Evolutionary conservation across 768 basidiomycete species (phyloP).

Genomic region (Agaricus subrufescens): DNA sequence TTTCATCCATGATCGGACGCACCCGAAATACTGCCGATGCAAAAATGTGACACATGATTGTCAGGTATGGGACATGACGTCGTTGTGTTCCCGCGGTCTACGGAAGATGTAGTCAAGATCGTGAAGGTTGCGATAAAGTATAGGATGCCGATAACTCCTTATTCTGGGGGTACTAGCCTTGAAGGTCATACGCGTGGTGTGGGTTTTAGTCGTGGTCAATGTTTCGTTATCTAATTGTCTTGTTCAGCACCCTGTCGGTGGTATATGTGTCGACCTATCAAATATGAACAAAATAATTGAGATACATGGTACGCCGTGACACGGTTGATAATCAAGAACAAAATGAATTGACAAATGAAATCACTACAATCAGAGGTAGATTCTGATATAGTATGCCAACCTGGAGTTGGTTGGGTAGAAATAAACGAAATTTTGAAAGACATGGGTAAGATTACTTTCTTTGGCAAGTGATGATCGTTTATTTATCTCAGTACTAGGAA

Average conservation of each 20-base stretch:
- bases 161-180: constrained; percentile 76
- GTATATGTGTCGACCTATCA: constrained; percentile 78
- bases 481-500: constrained; percentile 32
- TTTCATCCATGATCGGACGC: background rate
- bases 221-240: background rate
- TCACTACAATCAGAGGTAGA: constrained; percentile 46
- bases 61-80: constrained; percentile 48
- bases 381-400: constrained; percentile 70
- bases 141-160: constrained; percentile 73
- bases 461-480: background rate
- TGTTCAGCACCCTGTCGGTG: constrained; percentile 39
- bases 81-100: constrained; percentile 60
- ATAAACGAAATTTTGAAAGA: constrained; percentile 64
- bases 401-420: constrained; percentile 67
- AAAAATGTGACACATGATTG: background rate
- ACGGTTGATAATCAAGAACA: background rate
- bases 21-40: background rate
- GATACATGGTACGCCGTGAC: constrained; percentile 52
- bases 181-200: constrained; percentile 76
- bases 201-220: background rate
- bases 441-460: constrained; percentile 37
- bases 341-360: background rate
- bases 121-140: constrained; percentile 73
- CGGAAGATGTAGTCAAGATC: constrained; percentile 78
- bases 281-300: constrained; percentile 75